Base-by-base conservation (phyloP, 2,329 filamentous ascomycete species). In the Aspergillus ochraceoroseus region DNA sequence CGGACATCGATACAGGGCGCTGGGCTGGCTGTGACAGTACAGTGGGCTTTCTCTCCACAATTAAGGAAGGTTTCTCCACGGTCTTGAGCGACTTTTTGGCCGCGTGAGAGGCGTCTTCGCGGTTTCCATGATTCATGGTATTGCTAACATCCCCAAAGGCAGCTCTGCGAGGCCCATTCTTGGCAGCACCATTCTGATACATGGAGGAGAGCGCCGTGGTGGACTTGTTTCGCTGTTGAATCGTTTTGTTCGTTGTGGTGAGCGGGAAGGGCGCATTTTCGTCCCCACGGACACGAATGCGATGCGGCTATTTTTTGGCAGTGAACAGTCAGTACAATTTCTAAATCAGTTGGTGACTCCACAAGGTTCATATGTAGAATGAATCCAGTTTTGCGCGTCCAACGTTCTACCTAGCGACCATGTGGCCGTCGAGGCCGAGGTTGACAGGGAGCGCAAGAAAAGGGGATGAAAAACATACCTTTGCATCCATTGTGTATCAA, bases 111-210 rank as follows among this genome's bases (percentile, higher is more conserved):
- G 70, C 70, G 54, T 83, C 80, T 61, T 84, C 80, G 53, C 77
- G 76, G 35, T 59, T 64, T 3, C 57, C 52, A 12, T 62, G 59
- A 20, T 67, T 67, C 23, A 59, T 65, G 27, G 72, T 80, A 58
- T 89, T 90, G 71, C 85, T 92, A 47, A 92, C 76, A 61, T 94
- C 88, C 34, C 79, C 85, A 64, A 94, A 88, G 8, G 80, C 86
- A 47, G 82, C 80, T 52, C 88, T 81, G 70, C 89, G 92, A 40
- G 81, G 73, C 42, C 77, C 73, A 38, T 74, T 74, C 64, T 82
- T 86, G 49, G 82, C 65, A 26, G 71, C 73, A 43, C 70, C 73
- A 34, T 71, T 73, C 47, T 74, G 70, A 46, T 74, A 61, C 44
- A 77, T 57, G 52, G 59, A 70, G 55, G 68, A 85, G 52, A 74